These are phyloP conservation scores for Gynandropsis gynandra DNA, from an alignment of 345 rosid genomes.

Conservation along the genomic window DNA sequence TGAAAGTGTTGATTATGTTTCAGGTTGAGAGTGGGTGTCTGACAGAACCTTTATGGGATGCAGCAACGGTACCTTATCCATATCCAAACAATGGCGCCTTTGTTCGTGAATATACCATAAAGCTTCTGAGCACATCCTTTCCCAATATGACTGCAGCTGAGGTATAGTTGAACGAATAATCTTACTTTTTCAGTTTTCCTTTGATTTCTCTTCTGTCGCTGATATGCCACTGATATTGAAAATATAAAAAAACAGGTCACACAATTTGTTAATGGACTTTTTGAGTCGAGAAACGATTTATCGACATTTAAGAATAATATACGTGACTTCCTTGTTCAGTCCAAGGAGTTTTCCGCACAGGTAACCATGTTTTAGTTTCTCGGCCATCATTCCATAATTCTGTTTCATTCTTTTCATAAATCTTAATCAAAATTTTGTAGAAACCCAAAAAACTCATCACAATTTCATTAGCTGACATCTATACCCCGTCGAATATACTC, in stretches of 20 bases:
- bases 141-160: constrained; percentile 92
- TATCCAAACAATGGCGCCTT: constrained; percentile 71
- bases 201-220: neutral
- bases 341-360: constrained; percentile 79
- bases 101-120: constrained; percentile 88
- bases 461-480: too few relatives aligned
- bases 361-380: constrained; percentile 25
- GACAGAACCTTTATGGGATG: constrained; percentile 94
- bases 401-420: too few relatives aligned
- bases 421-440: too few relatives aligned
- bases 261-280: constrained; percentile 77
- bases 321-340: constrained; percentile 89
- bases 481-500: neutral
- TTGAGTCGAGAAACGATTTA: constrained; percentile 74
- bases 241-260: constrained; percentile 48
- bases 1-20: constrained; percentile 9
- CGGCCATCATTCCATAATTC: neutral
- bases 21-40: constrained; percentile 78
- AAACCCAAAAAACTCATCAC: too few relatives aligned
- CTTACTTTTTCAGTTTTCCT: constrained; percentile 3
- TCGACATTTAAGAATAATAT: constrained; percentile 79
- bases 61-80: constrained; percentile 56
- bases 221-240: constrained; percentile 17
- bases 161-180: constrained; percentile 31
- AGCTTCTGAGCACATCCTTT: constrained; percentile 83